Conservation (phyloP, 495 filamentous ascomycete genomes). For the Aspergillus taichungensis region DNA sequence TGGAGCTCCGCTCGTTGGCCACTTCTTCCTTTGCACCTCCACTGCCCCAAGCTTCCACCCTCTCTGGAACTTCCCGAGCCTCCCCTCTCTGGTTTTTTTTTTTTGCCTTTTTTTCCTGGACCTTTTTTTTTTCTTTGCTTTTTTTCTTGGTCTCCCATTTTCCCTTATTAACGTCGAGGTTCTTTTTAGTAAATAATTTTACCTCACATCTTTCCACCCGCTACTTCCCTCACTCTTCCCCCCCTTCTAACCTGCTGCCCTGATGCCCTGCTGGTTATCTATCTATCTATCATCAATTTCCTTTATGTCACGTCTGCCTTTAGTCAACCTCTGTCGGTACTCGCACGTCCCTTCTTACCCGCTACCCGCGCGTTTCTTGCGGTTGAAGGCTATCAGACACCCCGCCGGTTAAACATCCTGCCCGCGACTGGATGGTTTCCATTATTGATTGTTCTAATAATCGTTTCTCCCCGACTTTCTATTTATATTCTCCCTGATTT, state of each 20-base stretch:
- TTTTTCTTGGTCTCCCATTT: constrained; percentile 2
- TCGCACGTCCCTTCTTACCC: constrained; percentile 32
- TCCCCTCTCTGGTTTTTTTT: constrained; percentile 1
- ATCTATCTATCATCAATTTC: constrained; percentile 31
- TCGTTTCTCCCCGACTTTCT: not conserved
- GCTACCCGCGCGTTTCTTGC: constrained; percentile 41
- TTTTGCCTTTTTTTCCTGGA: not conserved
- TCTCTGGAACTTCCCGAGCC: no score
- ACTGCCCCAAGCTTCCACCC: no score
- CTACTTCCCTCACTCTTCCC: constrained; percentile 19
- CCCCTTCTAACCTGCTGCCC: constrained; percentile 11
- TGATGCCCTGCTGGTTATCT: constrained; percentile 23
- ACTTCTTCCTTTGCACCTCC: no score
- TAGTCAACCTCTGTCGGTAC: constrained; percentile 5
- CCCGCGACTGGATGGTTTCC: constrained; percentile 1
- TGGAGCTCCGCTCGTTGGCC: no score
- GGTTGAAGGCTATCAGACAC: constrained; percentile 17
- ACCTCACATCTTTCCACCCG: constrained; percentile 32
- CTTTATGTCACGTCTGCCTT: constrained; percentile 37
- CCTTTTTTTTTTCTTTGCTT: constrained; percentile 2
- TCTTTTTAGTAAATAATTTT: constrained; percentile 40
- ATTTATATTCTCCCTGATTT: no score
- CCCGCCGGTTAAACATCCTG: constrained; percentile 11
- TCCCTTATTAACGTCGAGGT: constrained; percentile 10
- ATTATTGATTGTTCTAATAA: no score